Evolutionary conservation across 106 monocot species (phyloP), one percentile per base, ranked within the genome.

Genomic region (Allium sativum): DNA sequence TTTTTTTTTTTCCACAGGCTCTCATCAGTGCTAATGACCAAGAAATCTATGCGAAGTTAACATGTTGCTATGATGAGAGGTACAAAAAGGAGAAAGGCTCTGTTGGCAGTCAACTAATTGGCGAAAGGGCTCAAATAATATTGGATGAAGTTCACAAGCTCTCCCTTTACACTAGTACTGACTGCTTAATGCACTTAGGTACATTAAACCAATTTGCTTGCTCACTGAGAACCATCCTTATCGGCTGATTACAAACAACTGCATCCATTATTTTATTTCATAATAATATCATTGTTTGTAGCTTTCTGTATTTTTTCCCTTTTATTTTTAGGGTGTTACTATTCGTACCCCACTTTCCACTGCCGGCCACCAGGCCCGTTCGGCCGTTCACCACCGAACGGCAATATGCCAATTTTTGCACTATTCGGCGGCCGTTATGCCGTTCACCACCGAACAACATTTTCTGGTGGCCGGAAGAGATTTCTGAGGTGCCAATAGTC

Each of bases 41-140:
- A 13, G 96, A 98, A 69, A 91, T 98, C 44, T 98, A 76, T 80
- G 72, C 75, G 16, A 88, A 73, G 61, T 82, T 98, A 73, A 87
- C 87, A 64, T 71, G 84, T 47, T 87, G 68, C 70, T 98, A 88
- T 72, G 80, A 75, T 55, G 84, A 82, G 45, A 70, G 46, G 50
- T 78, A 80, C 60, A 55, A 70, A 63, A 79, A 70, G 57, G 78
- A 76, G 53, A 87, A 81, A 43, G 96, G 96, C 64, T 74, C 76
- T 70, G 87, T 98, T 69, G 84, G 84, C 42, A 87, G 86, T 43
- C 87, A 87, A 71, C 79, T 90, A 14, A 76, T 84, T 74, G 78
- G 86, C 56, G 95, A 96, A 80, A 87, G 96, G 69, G 82, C 87
- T 66, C 79, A 88, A 59, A 98, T 91, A 65, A 91, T 98, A 80